Base-by-base conservation (phyloP, 495 filamentous ascomycete species). In the Aspergillus haitiensis region DNA sequence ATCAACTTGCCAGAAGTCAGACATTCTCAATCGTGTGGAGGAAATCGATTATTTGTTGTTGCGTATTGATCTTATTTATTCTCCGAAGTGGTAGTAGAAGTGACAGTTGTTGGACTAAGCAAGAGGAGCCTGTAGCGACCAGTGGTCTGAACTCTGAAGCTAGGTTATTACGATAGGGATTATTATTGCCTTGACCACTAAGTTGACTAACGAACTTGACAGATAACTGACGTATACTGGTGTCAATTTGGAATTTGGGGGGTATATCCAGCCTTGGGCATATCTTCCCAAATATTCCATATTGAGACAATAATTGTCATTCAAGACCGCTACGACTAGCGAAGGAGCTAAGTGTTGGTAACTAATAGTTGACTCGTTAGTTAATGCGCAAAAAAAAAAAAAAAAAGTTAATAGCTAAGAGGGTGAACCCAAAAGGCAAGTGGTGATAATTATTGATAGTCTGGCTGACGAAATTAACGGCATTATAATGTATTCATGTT, bases 391-490 rank as follows among this genome's bases (percentile, higher is more conserved):
- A 27, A 16, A 46, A 27, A 54, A 42, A 58, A 31, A 5, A 44
- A 55, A 34, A 51, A 61, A 13, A 18, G 18, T 18, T 21, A 39
- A 55, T 55, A 40, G 21, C 27, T 16, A 52, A 32, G 3, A 52
- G 7, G 49, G 39, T 40, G 32, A 27, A 42, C 5, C 37, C 13
- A 27, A n/a, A 7, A 40, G 37, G 7, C 37, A 40, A n/a, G n/a
- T n/a, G 10, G 2, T 11, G 37, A 40, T 40, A 10, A 16, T 18
- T 16, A 45, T 11, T 1, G 42, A 32, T 36, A 33, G 18, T 18
- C 58, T 9, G 33, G n/a, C 35, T 9, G 18, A 34, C 9, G 18
- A 52, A 32, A 61, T 50, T 15, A 37, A 56, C 56, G 46, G 31
- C 47, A 27, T 27, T 1, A 27, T 27, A 27, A 27, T 27, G 1